Evolutionary conservation across 306 rosid species (phyloP).

Genomic region (Sindora glabra): DNA sequence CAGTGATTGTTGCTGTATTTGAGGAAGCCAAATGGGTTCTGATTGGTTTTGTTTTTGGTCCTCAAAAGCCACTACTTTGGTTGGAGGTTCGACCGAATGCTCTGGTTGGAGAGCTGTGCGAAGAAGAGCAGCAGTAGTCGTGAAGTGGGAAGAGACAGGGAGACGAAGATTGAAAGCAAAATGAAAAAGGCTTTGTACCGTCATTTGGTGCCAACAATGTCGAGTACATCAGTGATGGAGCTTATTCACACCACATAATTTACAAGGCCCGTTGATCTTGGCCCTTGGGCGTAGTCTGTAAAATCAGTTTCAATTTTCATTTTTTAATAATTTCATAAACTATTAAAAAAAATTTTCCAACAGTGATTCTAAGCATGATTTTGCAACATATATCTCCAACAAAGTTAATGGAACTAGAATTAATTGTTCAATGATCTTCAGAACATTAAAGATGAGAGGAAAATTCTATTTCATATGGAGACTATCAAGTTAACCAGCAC

Average conservation of each 20-base stretch:
- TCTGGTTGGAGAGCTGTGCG: conserved; percentile 7
- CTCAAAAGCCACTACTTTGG: neutral
- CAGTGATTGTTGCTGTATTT: conserved; percentile 14
- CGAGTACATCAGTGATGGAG: neutral
- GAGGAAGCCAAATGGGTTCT: conserved; percentile 2
- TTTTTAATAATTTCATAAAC: too few relatives aligned
- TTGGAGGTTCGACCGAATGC: neutral
- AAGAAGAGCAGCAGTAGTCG: conserved; percentile 7
- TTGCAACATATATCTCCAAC: too few relatives aligned
- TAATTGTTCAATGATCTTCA: too few relatives aligned
- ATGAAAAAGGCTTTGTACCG: neutral
- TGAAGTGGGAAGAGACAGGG: conserved; percentile 3
- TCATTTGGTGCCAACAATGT: neutral
- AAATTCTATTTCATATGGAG: too few relatives aligned
- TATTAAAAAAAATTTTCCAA: too few relatives aligned
- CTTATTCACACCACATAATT: neutral
- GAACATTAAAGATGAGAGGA: too few relatives aligned
- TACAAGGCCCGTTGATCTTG: too few relatives aligned
- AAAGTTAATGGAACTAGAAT: too few relatives aligned
- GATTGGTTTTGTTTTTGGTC: conserved; percentile 13
- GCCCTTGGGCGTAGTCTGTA: too few relatives aligned
- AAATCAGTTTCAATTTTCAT: too few relatives aligned
- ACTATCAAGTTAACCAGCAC: too few relatives aligned
- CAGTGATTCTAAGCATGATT: too few relatives aligned
- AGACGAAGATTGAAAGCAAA: neutral